A percentile compares a stretch with the other conserved stretches of the same genome.
These are phyloP conservation scores for Yamadazyma dushanensis DNA, from an alignment of 1,139 yeast species.

Conservation along the genomic window DNA sequence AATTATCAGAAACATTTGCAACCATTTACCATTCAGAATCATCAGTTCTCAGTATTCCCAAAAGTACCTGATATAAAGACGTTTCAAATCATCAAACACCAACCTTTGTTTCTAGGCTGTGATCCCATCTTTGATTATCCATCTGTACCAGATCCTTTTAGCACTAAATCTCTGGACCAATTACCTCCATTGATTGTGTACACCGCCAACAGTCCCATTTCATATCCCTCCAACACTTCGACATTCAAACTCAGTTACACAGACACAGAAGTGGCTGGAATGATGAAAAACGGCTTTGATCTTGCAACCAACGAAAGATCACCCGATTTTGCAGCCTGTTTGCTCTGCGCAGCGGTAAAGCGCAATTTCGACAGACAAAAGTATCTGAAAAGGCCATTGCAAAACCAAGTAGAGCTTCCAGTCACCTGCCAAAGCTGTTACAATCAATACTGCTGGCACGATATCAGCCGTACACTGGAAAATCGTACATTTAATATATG, in stretches of 20 bases:
- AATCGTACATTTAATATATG: background rate
- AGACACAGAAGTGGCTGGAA: slow-evolving; percentile 36
- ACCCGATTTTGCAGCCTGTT: slow-evolving; percentile 47
- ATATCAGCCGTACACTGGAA: background rate
- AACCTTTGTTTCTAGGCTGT: slow-evolving; percentile 3
- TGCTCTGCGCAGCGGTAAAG: slow-evolving; percentile 61
- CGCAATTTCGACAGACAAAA: slow-evolving; percentile 49
- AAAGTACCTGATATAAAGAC: background rate
- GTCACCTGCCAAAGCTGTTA: slow-evolving; percentile 22
- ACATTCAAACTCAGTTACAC: slow-evolving; percentile 59
- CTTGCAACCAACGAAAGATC: slow-evolving; percentile 50
- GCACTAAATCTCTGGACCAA: background rate
- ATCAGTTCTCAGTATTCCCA: background rate
- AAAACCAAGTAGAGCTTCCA: slow-evolving; percentile 15
- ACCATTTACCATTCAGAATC: background rate
- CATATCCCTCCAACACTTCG: slow-evolving; percentile 53
- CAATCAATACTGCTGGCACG: slow-evolving; percentile 21
- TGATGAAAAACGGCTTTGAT: slow-evolving; percentile 54
- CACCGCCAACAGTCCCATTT: slow-evolving; percentile 43
- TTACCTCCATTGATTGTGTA: slow-evolving; percentile 59
- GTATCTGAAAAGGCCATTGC: slow-evolving; percentile 2
- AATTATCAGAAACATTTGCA: slow-evolving; percentile 22
- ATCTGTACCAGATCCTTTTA: background rate
- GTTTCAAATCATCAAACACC: background rate
- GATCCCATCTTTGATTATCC: slow-evolving; percentile 7